phyloP scores from a whole-genome alignment of 768 basidiomycete genomes.

The Kondoa malvinella region DNA sequence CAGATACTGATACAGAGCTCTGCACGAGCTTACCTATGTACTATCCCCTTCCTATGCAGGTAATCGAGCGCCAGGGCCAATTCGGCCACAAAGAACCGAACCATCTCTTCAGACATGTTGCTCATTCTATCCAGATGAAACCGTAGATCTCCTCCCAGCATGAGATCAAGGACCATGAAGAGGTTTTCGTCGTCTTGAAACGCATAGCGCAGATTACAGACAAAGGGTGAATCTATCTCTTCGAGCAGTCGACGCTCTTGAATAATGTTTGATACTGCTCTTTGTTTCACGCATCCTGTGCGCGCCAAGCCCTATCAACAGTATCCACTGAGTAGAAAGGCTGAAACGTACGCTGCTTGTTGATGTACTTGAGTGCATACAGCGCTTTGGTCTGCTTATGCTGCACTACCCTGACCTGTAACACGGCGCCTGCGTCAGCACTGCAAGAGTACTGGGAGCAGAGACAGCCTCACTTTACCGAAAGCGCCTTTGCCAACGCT shows the following conservation, averaged over 20 bases:
- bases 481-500: constrained; percentile 91
- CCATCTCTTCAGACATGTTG: constrained; percentile 26
- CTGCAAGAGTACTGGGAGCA: too few species aligned
- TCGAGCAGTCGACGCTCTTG: constrained; percentile 84
- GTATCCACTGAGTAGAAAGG: not conserved
- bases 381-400: constrained; percentile 80
- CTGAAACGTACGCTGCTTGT: constrained; percentile 58
- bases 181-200: constrained; percentile 94
- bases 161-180: constrained; percentile 88
- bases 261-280: constrained; percentile 78
- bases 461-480: constrained; percentile 87
- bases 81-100: constrained; percentile 64
- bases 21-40: constrained; percentile 59
- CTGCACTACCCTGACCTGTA: constrained; percentile 85
- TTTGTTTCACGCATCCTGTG: constrained; percentile 58
- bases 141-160: constrained; percentile 48
- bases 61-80: constrained; percentile 72
- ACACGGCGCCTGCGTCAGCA: too few species aligned
- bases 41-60: constrained; percentile 81
- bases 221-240: constrained; percentile 45
- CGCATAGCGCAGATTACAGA: constrained; percentile 43
- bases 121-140: constrained; percentile 31
- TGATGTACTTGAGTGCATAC: constrained; percentile 94
- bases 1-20: too few species aligned
- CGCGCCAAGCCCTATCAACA: constrained; percentile 1